Percentiles rank a stretch among this genome's conserved stretches.
phyloP scores from a whole-genome alignment of 2,329 filamentous ascomycete species.

The Stagonosporopsis tanaceti region DNA sequence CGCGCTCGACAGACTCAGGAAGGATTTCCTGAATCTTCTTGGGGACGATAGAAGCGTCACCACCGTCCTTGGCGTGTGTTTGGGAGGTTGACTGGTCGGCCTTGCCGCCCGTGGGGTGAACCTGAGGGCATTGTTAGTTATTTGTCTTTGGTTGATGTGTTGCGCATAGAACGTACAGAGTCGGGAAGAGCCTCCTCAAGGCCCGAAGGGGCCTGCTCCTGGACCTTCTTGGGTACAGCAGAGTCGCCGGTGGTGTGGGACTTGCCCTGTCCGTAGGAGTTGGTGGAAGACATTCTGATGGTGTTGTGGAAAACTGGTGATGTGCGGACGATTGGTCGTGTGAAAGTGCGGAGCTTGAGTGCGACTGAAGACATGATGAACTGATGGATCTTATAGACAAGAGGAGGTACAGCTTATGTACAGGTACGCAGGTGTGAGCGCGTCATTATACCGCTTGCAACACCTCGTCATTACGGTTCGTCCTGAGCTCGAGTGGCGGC shows the following conservation, averaged over 20 bases:
- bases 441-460: slow-evolving; percentile 1
- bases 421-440: slow-evolving; percentile 4
- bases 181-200: slow-evolving; percentile 53
- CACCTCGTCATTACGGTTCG: slow-evolving; percentile 5
- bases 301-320: slow-evolving; percentile 24
- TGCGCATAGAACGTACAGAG: slow-evolving; percentile 26
- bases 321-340: slow-evolving; percentile 27
- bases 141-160: too few species aligned
- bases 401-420: slow-evolving; percentile 14
- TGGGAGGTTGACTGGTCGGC: slow-evolving; percentile 45
- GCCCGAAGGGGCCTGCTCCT: slow-evolving; percentile 50
- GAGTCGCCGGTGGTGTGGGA: slow-evolving; percentile 54
- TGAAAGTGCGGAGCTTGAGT: slow-evolving; percentile 30
- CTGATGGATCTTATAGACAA: slow-evolving; percentile 18
- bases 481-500: slow-evolving; percentile 17
- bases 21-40: slow-evolving; percentile 55
- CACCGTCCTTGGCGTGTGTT: slow-evolving; percentile 51
- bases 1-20: slow-evolving; percentile 55
- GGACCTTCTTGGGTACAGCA: slow-evolving; percentile 50
- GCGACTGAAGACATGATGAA: slow-evolving; percentile 30
- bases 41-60: slow-evolving; percentile 52
- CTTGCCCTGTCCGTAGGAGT: slow-evolving; percentile 51
- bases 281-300: slow-evolving; percentile 39
- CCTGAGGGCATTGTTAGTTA: slow-evolving; percentile 21
- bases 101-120: slow-evolving; percentile 49